Conservation (phyloP, 768 basidiomycete species). For the Lepiota brunneoincarnata region DNA sequence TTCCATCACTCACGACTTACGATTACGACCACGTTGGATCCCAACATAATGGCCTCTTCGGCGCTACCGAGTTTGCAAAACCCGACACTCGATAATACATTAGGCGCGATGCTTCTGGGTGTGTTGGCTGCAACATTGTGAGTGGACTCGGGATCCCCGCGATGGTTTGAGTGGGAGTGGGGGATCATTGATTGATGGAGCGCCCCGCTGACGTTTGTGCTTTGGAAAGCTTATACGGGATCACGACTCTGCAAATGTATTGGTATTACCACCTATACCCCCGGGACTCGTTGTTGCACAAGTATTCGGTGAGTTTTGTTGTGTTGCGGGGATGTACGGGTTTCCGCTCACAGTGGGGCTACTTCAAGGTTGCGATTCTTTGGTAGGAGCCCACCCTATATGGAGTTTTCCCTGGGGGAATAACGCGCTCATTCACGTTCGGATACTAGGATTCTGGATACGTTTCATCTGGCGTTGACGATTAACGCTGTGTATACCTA, state of each 20-base stretch:
- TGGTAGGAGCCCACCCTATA: slow-evolving; percentile 7
- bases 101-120: slow-evolving; percentile 36
- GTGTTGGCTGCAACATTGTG: slow-evolving; percentile 32
- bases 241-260: slow-evolving; percentile 36
- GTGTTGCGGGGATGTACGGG: slow-evolving; percentile 5
- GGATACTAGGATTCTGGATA: slow-evolving; percentile 29
- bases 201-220: not conserved
- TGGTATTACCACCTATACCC: slow-evolving; percentile 38
- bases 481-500: slow-evolving; percentile 35
- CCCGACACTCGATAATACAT: slow-evolving; percentile 35
- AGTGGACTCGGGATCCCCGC: slow-evolving; percentile 14
- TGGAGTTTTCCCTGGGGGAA: too few species aligned
- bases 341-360: too few species aligned
- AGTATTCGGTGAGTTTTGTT: slow-evolving; percentile 25
- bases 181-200: not conserved
- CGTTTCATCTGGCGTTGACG: slow-evolving; percentile 30
- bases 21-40: not conserved
- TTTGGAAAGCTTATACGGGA: slow-evolving; percentile 33
- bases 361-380: slow-evolving; percentile 1
- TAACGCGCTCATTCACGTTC: not conserved
- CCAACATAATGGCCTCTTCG: slow-evolving; percentile 17
- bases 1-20: not conserved
- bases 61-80: slow-evolving; percentile 23
- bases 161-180: not conserved
- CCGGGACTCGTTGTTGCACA: slow-evolving; percentile 33